phyloP scores from a whole-genome alignment of 192 early-diverging fungal genomes.

The Podochytrium sp. region DNA sequence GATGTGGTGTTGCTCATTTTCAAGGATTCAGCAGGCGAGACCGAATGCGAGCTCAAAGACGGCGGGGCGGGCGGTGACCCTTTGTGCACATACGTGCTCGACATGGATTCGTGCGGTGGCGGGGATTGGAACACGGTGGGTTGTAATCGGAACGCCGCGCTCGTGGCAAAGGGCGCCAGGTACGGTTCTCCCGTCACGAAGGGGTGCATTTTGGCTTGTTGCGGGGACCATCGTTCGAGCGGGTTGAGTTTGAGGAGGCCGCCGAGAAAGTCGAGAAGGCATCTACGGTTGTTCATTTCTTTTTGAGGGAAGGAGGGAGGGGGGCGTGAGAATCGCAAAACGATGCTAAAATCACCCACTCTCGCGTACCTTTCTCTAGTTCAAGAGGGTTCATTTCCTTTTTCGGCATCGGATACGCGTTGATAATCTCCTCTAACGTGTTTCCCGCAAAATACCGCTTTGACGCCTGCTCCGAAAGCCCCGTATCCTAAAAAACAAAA shows the following conservation, averaged over 20 bases:
- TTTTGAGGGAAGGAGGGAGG: background rate
- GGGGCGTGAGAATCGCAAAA: background rate
- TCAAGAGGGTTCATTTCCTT: conserved; percentile 68
- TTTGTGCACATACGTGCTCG: background rate
- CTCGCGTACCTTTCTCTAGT: conserved; percentile 72
- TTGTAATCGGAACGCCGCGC: conserved; percentile 14
- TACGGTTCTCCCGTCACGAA: conserved; percentile 92
- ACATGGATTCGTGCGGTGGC: background rate
- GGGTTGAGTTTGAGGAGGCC: conserved; percentile 92
- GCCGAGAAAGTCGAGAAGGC: conserved; percentile 90
- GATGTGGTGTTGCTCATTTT: background rate
- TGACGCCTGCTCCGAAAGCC: conserved; percentile 85
- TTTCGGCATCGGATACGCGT: conserved; percentile 78
- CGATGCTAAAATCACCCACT: conserved; percentile 38
- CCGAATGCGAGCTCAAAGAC: too few relatives aligned
- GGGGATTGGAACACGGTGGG: background rate
- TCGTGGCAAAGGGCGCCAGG: conserved; percentile 70
- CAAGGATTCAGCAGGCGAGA: background rate
- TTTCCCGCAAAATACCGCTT: conserved; percentile 90
- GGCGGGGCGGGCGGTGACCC: background rate
- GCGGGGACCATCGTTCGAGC: conserved; percentile 91
- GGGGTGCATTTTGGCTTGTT: conserved; percentile 91
- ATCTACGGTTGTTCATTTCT: conserved; percentile 75
- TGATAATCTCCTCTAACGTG: conserved; percentile 87
- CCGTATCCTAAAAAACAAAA: conserved; percentile 62